Conservation (phyloP, 805 yeast species). For the Saccharomycopsis malanga region DNA sequence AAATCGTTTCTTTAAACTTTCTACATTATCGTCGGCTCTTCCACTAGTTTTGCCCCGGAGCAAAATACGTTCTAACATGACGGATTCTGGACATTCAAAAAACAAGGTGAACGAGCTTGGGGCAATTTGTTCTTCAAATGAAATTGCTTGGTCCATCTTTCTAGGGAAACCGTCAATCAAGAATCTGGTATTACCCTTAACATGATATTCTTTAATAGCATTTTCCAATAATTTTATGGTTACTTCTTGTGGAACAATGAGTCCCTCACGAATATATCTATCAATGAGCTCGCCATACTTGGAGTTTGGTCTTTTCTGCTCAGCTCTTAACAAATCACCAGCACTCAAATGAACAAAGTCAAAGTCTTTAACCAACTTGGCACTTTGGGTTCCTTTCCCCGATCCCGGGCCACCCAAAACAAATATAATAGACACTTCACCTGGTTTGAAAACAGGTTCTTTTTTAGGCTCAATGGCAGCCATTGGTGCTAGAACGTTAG, state of each 20-base stretch:
- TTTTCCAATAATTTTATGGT: conserved; percentile 77
- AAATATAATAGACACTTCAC: conserved; percentile 72
- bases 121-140: conserved; percentile 78
- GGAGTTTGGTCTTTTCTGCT: conserved; percentile 77
- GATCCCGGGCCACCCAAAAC: conserved; percentile 98
- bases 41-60: conserved; percentile 95
- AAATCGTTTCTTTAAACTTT: conserved; percentile 85
- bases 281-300: conserved; percentile 81
- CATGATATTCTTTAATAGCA: conserved; percentile 55
- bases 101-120: conserved; percentile 64
- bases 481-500: conserved; percentile 8
- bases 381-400: conserved; percentile 97
- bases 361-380: conserved; percentile 69
- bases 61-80: conserved; percentile 77
- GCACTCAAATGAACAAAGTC: conserved; percentile 87
- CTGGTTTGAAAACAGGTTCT: conserved; percentile 45
- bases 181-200: conserved; percentile 53
- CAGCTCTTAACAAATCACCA: conserved; percentile 93
- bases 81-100: conserved; percentile 74
- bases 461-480: conserved; percentile 24
- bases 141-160: conserved; percentile 94
- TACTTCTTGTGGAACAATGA: conserved; percentile 87
- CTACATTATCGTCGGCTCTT: conserved; percentile 86
- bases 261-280: conserved; percentile 76
- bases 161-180: conserved; percentile 96